A percentile compares a stretch with the other conserved stretches of the same genome.
phyloP scores from a whole-genome alignment of 176 grass and related monocot genomes.

The Cenchrus fungigraminus region DNA sequence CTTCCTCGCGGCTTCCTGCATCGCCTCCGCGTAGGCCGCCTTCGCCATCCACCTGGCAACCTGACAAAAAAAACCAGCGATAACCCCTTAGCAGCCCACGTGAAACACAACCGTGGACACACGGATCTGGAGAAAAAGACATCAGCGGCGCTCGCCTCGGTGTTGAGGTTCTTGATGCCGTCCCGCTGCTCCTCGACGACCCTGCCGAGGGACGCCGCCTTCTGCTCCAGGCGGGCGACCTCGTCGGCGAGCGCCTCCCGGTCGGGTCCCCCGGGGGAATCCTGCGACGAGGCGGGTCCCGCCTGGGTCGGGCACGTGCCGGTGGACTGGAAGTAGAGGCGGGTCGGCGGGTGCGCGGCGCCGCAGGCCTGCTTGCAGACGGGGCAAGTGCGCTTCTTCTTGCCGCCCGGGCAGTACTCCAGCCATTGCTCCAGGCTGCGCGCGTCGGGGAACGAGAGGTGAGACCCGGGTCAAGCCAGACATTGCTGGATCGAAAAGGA shows the following conservation, averaged over 20 bases:
- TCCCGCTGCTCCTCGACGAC: slow-evolving; percentile 57
- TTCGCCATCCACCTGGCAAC: slow-evolving; percentile 56
- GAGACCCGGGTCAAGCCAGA: not conserved
- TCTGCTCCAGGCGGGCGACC: slow-evolving; percentile 64
- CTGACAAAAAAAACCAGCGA: slow-evolving; percentile 33
- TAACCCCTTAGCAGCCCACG: slow-evolving; percentile 5
- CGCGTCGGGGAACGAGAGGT: not conserved
- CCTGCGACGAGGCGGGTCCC: slow-evolving; percentile 5
- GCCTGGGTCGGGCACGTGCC: slow-evolving; percentile 47
- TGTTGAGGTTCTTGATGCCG: slow-evolving; percentile 55
- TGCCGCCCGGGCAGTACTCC: slow-evolving; percentile 82
- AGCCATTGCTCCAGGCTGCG: slow-evolving; percentile 92
- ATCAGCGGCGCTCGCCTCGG: slow-evolving; percentile 46
- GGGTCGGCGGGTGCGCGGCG: slow-evolving; percentile 56
- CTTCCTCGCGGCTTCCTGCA: slow-evolving; percentile 53
- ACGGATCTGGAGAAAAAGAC: not conserved
- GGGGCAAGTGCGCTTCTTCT: slow-evolving; percentile 85
- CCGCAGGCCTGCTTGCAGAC: slow-evolving; percentile 87
- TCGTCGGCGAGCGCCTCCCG: slow-evolving; percentile 58
- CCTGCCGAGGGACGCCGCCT: slow-evolving; percentile 52
- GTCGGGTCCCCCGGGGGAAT: slow-evolving; percentile 4
- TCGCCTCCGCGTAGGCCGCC: slow-evolving; percentile 31
- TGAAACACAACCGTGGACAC: not conserved
- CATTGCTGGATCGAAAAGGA: not conserved
- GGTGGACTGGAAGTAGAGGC: slow-evolving; percentile 91